Conservation (phyloP, 805 yeast genomes). For the Maudiozyma turicensis region DNA sequence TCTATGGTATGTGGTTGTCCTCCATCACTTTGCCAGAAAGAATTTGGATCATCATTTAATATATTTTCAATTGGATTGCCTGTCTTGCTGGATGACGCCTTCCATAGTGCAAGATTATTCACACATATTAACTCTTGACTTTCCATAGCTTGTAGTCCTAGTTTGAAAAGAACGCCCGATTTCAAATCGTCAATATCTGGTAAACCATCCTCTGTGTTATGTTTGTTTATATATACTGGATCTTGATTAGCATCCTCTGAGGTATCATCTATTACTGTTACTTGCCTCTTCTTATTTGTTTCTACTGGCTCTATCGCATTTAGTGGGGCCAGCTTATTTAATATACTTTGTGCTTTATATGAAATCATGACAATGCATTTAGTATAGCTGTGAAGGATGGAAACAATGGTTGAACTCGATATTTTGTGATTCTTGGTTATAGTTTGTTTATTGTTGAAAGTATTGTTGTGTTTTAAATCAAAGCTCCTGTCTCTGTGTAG, state of each 20-base stretch:
- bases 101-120: conserved; percentile 77
- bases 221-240: conserved; percentile 13
- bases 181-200: not conserved
- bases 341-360: not conserved
- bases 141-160: conserved; percentile 19
- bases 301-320: not conserved
- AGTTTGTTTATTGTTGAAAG: no score
- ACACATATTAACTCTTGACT: conserved; percentile 54
- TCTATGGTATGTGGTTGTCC: conserved; percentile 76
- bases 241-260: conserved; percentile 7
- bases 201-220: conserved; percentile 6
- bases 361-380: not conserved
- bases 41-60: conserved; percentile 58
- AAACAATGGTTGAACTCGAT: no score
- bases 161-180: conserved; percentile 6
- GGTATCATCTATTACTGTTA: conserved; percentile 12
- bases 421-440: no score
- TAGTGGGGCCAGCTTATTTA: conserved; percentile 5
- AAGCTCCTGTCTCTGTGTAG: no score
- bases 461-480: no score
- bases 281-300: no score
- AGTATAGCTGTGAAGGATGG: not conserved
- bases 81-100: conserved; percentile 62
- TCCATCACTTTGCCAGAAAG: conserved; percentile 95
- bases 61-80: conserved; percentile 67